phyloP scores from a whole-genome alignment of 139 green algal species.

The Chlorella sp. region DNA sequence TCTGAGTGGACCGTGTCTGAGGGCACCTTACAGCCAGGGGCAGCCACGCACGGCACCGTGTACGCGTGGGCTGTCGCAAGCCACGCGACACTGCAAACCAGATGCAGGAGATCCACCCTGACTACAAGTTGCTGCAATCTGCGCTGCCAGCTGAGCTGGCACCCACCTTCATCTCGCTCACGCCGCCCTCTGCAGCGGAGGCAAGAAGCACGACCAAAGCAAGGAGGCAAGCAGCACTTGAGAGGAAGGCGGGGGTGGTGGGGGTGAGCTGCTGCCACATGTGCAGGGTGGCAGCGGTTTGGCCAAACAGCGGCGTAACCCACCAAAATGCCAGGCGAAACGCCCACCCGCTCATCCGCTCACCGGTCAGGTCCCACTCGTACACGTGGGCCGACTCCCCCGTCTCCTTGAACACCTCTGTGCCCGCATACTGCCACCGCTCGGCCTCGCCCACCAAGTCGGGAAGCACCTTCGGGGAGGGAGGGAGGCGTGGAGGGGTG shows the following conservation, averaged over 20 bases:
- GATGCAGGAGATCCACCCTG: too few species aligned
- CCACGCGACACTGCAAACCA: too few species aligned
- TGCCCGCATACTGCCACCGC: conserved; percentile 55
- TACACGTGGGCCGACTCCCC: conserved; percentile 35
- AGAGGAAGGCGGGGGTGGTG: not conserved
- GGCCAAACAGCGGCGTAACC: not conserved
- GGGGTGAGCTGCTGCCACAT: not conserved
- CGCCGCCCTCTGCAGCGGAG: conserved; percentile 27
- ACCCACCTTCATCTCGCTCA: conserved; percentile 38
- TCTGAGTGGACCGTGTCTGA: too few species aligned
- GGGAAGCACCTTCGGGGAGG: conserved; percentile 43
- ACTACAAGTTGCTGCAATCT: too few species aligned
- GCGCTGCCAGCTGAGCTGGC: not conserved
- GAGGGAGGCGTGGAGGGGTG: not conserved
- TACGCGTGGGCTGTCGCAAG: too few species aligned
- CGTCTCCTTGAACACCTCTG: conserved; percentile 34
- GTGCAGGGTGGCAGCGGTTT: not conserved
- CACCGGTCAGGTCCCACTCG: conserved; percentile 43
- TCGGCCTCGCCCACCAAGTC: conserved; percentile 40
- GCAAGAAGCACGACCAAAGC: not conserved
- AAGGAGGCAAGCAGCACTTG: not conserved
- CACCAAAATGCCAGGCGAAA: not conserved
- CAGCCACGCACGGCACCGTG: too few species aligned
- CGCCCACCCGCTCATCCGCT: not conserved
- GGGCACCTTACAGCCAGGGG: too few species aligned